Evolutionary conservation across 306 rosid species (phyloP).

Genomic region (Acacia melanoxylon): DNA sequence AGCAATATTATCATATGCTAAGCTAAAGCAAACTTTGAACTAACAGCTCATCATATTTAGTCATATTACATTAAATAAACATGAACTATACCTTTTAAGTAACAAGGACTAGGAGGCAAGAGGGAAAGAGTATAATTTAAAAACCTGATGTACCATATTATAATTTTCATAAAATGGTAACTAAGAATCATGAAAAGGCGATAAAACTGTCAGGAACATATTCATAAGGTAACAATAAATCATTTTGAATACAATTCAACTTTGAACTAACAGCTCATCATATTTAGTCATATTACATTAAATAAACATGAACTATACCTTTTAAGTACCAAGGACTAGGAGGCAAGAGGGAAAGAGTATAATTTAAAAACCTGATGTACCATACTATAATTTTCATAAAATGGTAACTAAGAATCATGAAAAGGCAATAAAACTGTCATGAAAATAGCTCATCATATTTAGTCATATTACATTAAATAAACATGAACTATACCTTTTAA

Average conservation of each 20-base stretch:
- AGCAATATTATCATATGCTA: no score
- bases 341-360: no score
- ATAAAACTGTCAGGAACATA: not conserved
- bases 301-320: no score
- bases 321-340: no score
- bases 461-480: no score
- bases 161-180: conserved; percentile 1
- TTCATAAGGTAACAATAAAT: not conserved
- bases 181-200: conserved; percentile 16
- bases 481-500: no score
- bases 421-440: conserved; percentile 1
- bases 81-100: not conserved
- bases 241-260: conserved; percentile 27
- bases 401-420: not conserved
- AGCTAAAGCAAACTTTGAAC: not conserved
- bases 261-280: not conserved
- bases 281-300: no score
- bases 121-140: not conserved
- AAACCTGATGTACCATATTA: not conserved
- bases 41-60: not conserved
- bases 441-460: no score
- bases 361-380: no score
- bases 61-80: not conserved
- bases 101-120: no score
- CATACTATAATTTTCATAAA: not conserved